A percentile compares a stretch with the other conserved stretches of the same genome.
phyloP scores from a whole-genome alignment of 768 basidiomycete species.

The Flagelloscypha sp. region DNA sequence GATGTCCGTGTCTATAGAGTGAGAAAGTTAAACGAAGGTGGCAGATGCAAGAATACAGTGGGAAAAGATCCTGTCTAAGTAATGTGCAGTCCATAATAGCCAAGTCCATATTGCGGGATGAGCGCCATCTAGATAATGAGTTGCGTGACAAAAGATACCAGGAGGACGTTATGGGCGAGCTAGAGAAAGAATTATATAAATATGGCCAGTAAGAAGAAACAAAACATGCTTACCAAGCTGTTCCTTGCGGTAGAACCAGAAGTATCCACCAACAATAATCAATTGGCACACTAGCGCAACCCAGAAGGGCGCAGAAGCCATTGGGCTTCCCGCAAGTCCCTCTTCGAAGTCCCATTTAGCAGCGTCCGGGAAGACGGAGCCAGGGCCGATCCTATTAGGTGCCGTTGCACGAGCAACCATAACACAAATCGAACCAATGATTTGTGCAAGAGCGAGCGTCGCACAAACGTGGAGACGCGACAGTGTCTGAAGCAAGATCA shows the following conservation, averaged over 20 bases:
- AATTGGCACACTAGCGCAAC: conserved; percentile 72
- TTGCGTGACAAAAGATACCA: too few relatives aligned
- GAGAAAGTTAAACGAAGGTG: too few relatives aligned
- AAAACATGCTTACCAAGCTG: conserved; percentile 58
- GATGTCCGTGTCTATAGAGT: too few relatives aligned
- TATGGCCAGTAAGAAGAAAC: background rate
- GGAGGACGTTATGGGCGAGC: conserved; percentile 36
- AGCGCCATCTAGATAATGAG: too few relatives aligned
- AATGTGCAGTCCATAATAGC: too few relatives aligned
- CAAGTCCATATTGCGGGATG: too few relatives aligned
- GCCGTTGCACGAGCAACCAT: conserved; percentile 91
- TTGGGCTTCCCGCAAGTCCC: conserved; percentile 66
- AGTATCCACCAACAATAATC: conserved; percentile 84
- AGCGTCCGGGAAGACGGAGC: conserved; percentile 85
- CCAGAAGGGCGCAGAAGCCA: conserved; percentile 85
- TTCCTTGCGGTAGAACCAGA: conserved; percentile 96
- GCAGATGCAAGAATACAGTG: too few relatives aligned
- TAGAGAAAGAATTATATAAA: conserved; percentile 8
- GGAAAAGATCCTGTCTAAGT: too few relatives aligned
- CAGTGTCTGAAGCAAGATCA: conserved; percentile 85
- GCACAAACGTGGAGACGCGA: conserved; percentile 93
- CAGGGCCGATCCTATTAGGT: conserved; percentile 83
- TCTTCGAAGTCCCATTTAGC: conserved; percentile 83
- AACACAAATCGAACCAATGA: conserved; percentile 84
- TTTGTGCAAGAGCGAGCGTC: conserved; percentile 83